phyloP scores from a whole-genome alignment of 768 basidiomycete species.

The Pisolithus sp. region DNA sequence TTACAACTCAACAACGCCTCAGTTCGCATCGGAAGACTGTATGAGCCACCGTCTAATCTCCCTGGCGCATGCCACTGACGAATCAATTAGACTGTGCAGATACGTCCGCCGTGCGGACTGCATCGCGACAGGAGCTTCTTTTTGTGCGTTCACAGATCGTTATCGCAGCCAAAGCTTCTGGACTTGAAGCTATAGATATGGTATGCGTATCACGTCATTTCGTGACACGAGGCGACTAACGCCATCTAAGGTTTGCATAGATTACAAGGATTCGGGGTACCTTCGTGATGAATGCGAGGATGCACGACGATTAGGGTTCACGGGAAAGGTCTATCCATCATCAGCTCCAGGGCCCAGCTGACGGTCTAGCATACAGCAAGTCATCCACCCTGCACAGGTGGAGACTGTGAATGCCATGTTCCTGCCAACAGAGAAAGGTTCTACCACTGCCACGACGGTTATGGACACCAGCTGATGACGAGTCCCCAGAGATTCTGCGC shows the following conservation, averaged over 20 bases:
- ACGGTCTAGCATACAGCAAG: conserved; percentile 56
- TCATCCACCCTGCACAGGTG: conserved; percentile 86
- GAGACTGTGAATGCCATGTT: conserved; percentile 71
- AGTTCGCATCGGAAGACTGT: conserved; percentile 98
- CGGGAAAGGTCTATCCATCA: conserved; percentile 62
- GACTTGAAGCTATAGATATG: conserved; percentile 86
- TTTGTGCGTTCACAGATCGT: conserved; percentile 81
- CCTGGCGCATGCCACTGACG: conserved; percentile 1
- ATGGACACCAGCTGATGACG: neutral
- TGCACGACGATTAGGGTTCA: conserved; percentile 77
- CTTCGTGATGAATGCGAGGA: conserved; percentile 73
- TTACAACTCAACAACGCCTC: neutral
- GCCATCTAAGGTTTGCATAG: conserved; percentile 65
- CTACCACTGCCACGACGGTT: conserved; percentile 1
- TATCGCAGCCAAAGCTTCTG: conserved; percentile 76
- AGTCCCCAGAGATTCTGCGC: conserved; percentile 58
- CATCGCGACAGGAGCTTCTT: conserved; percentile 68
- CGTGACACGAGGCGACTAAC: conserved; percentile 1
- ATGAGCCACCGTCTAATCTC: conserved; percentile 14
- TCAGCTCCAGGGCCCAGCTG: neutral
- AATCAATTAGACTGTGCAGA: conserved; percentile 73
- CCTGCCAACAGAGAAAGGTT: conserved; percentile 67
- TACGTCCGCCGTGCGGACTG: conserved; percentile 72
- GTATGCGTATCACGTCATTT: conserved; percentile 33
- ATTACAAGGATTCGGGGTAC: conserved; percentile 68